phyloP scores from a whole-genome alignment of 2,329 filamentous ascomycete genomes.

The Raffaelea ambrosiae region DNA sequence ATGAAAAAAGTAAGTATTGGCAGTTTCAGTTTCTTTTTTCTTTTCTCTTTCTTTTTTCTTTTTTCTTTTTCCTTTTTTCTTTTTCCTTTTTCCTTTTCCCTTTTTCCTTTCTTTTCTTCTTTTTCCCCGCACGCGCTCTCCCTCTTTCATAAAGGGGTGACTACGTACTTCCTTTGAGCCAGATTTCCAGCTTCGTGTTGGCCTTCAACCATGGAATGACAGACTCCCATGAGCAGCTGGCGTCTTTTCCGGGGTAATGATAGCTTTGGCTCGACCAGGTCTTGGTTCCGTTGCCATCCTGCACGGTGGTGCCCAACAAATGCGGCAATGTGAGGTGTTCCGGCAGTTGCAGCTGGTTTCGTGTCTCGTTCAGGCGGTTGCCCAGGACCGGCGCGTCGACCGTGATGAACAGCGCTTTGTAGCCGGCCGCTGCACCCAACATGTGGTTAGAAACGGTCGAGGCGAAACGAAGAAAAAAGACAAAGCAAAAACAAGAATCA shows the following conservation, averaged over 20 bases:
- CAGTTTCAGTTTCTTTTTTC: not conserved
- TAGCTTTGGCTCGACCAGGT: not conserved
- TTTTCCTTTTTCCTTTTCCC: too few relatives aligned
- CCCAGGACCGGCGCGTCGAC: constrained; percentile 46
- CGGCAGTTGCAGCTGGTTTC: constrained; percentile 33
- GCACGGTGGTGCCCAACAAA: not conserved
- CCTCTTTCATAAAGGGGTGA: too few relatives aligned
- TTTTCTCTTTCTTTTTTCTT: too few relatives aligned
- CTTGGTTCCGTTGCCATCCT: too few relatives aligned
- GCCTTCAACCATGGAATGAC: not conserved
- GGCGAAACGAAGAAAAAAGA: too few relatives aligned
- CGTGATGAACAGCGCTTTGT: constrained; percentile 34
- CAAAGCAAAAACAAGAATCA: too few relatives aligned
- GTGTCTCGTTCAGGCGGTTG: constrained; percentile 41
- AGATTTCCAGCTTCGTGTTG: constrained; percentile 37
- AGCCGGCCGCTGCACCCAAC: not conserved
- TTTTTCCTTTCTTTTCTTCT: too few relatives aligned
- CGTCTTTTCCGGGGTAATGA: not conserved
- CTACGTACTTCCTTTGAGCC: constrained; percentile 30
- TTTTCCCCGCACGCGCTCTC: too few relatives aligned
- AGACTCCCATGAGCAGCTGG: not conserved
- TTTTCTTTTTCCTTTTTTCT: too few relatives aligned
- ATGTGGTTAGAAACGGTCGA: too few relatives aligned
- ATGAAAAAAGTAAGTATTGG: not conserved
- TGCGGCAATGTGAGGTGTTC: not conserved